Conservation (phyloP, 2,329 filamentous ascomycete genomes). For the Hawksworthiomyces lignivorus region DNA sequence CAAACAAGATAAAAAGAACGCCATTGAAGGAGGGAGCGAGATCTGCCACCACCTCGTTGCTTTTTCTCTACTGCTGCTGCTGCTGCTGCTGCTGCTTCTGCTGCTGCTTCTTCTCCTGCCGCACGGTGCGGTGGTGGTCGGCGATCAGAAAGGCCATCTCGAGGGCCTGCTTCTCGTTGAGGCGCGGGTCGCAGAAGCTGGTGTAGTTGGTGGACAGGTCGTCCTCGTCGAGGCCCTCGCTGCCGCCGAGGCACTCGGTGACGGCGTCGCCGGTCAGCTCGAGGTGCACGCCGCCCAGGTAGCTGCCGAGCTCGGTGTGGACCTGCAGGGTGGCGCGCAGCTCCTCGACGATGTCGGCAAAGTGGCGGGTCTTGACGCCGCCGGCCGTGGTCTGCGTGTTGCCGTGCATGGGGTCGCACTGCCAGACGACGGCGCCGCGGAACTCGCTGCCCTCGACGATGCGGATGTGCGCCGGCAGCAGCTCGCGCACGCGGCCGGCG, state of each 20-base stretch:
- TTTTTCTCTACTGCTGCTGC: neutral
- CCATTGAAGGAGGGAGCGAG: no score
- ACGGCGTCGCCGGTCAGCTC: conserved; percentile 94
- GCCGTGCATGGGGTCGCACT: conserved; percentile 98
- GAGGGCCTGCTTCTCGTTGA: conserved; percentile 97
- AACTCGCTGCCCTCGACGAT: conserved; percentile 76
- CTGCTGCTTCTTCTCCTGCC: neutral
- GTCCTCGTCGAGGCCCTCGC: conserved; percentile 77
- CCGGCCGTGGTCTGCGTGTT: conserved; percentile 61
- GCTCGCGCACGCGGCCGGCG: conserved; percentile 62
- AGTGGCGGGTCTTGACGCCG: conserved; percentile 87
- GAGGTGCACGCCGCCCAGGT: conserved; percentile 88
- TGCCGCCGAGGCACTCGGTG: conserved; percentile 91
- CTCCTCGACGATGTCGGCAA: conserved; percentile 83
- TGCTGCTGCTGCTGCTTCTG: neutral
- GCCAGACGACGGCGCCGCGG: conserved; percentile 68
- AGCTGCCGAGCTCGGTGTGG: conserved; percentile 74
- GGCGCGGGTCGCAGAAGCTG: conserved; percentile 86
- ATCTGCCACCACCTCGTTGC: neutral
- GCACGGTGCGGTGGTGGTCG: conserved; percentile 55
- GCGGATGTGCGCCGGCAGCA: conserved; percentile 79
- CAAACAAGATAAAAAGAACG: no score
- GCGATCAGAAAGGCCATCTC: conserved; percentile 92
- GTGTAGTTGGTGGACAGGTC: conserved; percentile 88
- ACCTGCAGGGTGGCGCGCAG: conserved; percentile 75